Base-by-base conservation (phyloP, 2,329 filamentous ascomycete species). In the Epichloe coenophiala region DNA sequence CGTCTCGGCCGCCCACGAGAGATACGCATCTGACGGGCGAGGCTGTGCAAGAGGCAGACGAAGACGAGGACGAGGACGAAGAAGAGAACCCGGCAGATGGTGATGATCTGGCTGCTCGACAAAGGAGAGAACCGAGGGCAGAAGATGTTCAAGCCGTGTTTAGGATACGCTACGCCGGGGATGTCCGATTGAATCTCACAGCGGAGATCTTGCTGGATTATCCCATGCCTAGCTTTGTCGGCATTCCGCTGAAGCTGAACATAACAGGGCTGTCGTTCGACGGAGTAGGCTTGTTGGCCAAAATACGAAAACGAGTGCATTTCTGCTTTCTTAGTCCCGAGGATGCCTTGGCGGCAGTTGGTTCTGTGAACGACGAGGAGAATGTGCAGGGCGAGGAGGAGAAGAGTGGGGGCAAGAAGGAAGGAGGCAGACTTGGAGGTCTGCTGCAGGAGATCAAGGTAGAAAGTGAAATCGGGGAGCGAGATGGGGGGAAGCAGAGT, bases 141-240 rank as follows among this genome's bases (percentile, higher is more conserved):
- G 88, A 95, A 56, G 93, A 98, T 62, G 76, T 96, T 49, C 93
- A 98, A 65, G 86, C 95, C 46, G 86, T 97, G 5, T 91, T 94
- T 61, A 84, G 90, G 57, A 90, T 95, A 53, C 83, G 82, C 51
- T 98, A 98, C 67, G 80, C 84, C 2, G 93, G 93, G 35, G 86
- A 96, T 61, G 77, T 98, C 52, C 83, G 83, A 57, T 77, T 98
- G 51, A 88, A 89, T 54, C 74, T 98, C 47, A 97, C 93, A 23
- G 90, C 93, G 1, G 90, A 97, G 68, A 95, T 98, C 41, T 74
- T 97, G 35, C 81, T 98, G 36, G 93, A 98, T 68, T 98, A 98
- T 65, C 93, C 93, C 1, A 97, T 97, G 88, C 90, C 90, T 40
- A 95, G 88, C 70, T 98, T 98, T 61, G 91, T 97, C 2, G 89